These are phyloP conservation scores for Candida patagonica DNA, from an alignment of 805 yeast genomes.

Conservation along the genomic window DNA sequence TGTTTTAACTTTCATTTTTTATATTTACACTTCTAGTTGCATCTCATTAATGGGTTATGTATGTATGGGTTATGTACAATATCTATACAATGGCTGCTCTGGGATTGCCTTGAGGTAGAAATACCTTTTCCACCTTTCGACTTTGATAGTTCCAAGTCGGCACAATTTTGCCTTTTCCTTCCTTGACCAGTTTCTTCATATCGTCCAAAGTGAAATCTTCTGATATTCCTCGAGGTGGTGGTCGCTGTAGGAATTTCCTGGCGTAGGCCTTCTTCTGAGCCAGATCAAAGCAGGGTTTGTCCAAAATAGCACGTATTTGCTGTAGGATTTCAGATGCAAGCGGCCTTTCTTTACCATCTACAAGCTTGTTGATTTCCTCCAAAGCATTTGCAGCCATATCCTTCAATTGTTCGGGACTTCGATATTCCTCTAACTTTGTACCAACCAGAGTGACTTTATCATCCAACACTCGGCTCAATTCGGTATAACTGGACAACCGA, in stretches of 20 bases:
- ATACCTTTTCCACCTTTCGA: constrained; percentile 42
- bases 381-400: constrained; percentile 22
- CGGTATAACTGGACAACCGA: constrained; percentile 27
- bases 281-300: constrained; percentile 19
- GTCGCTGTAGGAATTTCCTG: constrained; percentile 44
- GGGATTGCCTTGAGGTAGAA: constrained; percentile 21
- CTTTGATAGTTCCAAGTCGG: constrained; percentile 54
- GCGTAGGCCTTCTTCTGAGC: constrained; percentile 16
- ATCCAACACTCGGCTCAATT: constrained; percentile 30
- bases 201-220: constrained; percentile 23
- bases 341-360: constrained; percentile 4
- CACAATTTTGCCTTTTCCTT: constrained; percentile 42
- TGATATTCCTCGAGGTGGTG: constrained; percentile 43
- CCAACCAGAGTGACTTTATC: constrained; percentile 39
- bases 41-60: too few relatives aligned
- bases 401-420: constrained; percentile 29
- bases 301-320: constrained; percentile 37
- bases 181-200: constrained; percentile 29
- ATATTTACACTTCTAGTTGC: too few relatives aligned
- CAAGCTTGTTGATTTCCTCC: constrained; percentile 9
- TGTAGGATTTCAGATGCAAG: constrained; percentile 27
- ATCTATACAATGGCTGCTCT: constrained; percentile 18
- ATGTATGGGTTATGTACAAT: too few relatives aligned
- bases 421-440: constrained; percentile 32
- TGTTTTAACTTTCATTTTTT: too few relatives aligned